Base-by-base conservation (phyloP, 2,329 filamentous ascomycete species). In the Stachybotrys chlorohalonatus region DNA sequence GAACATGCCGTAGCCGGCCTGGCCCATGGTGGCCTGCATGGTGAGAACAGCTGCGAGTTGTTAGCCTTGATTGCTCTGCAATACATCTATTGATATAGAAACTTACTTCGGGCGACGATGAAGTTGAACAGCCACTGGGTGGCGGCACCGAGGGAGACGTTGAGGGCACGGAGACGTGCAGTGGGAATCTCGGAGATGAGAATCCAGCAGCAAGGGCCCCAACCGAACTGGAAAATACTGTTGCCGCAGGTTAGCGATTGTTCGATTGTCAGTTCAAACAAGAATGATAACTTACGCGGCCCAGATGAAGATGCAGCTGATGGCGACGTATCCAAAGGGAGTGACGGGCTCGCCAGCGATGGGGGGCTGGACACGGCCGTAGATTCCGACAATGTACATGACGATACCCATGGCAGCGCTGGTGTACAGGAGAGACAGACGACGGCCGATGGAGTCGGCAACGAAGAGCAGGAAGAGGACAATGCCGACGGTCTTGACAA, bases 81-180 rank as follows among this genome's bases (percentile, higher is more conserved):
- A 2, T 24, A 5, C 6, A 42, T 9, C 36, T 2, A 24, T 24
- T 42, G 36, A 3, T 9, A 2, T 42, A 9, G 36, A 31, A 47
- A 62, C 67, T 62, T 59, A 69, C 67, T 83, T 55, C 83, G 73
- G 1, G 86, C 85, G 55, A 89, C 83, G 9, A 88, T 80, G 57
- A 89, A 87, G 65, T 90, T 90, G 68, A 89, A 89, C 5, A 89
- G 68, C 85, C 85, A 88, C 63, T 89, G 85, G 0, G 83, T 87
- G 1, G 82, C 83, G 1, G 86, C 85, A 0, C 79, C 85, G 50
- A 89, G 74, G 1, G 85, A 79, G 7, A 89, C 85, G 62, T 88
- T 89, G 59, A 86, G 71, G 16, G 81, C 82, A 54, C 86, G 74
- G 7, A 89, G 74, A 39, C 86, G 75, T 0, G 84, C 83, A 7